A percentile compares a stretch with the other conserved stretches of the same genome.
These are phyloP conservation scores for Termitomyces sp. DNA, from an alignment of 768 basidiomycete genomes.

Conservation along the genomic window DNA sequence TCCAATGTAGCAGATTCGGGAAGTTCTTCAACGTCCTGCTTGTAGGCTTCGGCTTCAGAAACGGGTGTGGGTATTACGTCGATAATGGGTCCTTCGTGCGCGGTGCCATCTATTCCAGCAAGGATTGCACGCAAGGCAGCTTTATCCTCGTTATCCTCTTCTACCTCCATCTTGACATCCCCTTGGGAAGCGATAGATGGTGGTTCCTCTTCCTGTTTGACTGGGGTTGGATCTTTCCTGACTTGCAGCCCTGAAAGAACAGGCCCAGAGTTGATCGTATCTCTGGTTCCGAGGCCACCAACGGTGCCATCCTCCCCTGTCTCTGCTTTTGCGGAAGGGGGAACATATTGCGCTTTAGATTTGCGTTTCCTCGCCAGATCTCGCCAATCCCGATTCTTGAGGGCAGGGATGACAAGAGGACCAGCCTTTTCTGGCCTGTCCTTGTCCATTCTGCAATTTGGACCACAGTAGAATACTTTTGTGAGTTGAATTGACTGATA, in stretches of 20 bases:
- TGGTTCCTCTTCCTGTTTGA: conserved; percentile 26
- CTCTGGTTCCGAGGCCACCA: conserved; percentile 72
- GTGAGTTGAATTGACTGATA: conserved; percentile 71
- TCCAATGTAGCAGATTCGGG: conserved; percentile 74
- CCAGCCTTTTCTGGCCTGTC: conserved; percentile 44
- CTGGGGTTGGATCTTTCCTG: conserved; percentile 29
- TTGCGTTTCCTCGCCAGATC: conserved; percentile 69
- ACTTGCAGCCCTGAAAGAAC: conserved; percentile 65
- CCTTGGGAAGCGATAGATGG: conserved; percentile 16
- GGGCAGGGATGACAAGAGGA: conserved; percentile 82
- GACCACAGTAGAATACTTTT: conserved; percentile 36
- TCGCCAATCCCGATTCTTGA: conserved; percentile 90
- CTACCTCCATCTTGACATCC: conserved; percentile 29
- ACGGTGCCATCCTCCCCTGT: conserved; percentile 71
- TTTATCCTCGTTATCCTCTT: conserved; percentile 72
- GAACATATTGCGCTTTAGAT: conserved; percentile 54
- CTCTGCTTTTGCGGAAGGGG: conserved; percentile 50
- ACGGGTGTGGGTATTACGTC: conserved; percentile 64
- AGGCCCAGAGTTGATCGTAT: conserved; percentile 75
- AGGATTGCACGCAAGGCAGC: conserved; percentile 78
- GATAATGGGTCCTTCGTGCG: conserved; percentile 38
- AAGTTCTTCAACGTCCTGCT: conserved; percentile 77
- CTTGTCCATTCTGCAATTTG: conserved; percentile 37
- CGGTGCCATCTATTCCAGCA: conserved; percentile 43
- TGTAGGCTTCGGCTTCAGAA: conserved; percentile 81